Evolutionary conservation across 495 filamentous ascomycete species (phyloP).

Genomic region (Penicillium canescens): DNA sequence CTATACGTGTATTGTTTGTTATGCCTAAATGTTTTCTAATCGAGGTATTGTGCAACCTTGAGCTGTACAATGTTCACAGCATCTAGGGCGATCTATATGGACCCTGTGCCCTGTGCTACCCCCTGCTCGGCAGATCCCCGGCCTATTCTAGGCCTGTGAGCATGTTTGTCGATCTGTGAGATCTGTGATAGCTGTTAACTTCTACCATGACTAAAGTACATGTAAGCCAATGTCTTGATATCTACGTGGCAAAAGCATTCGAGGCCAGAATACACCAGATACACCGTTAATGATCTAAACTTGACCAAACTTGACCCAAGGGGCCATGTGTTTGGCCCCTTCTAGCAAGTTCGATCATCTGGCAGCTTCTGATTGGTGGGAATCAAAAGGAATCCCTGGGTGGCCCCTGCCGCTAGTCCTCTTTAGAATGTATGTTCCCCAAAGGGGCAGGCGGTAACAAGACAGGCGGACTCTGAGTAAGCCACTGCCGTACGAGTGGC

Average conservation of each 20-base stretch:
- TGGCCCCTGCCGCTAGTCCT: conserved; percentile 8
- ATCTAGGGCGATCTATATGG: background rate
- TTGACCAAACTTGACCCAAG: background rate
- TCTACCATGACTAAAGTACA: too few relatives aligned
- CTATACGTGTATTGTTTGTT: too few relatives aligned
- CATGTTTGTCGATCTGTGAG: background rate
- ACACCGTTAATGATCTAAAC: background rate
- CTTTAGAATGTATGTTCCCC: conserved; percentile 4
- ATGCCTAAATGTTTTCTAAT: too few relatives aligned
- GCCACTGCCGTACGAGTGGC: background rate
- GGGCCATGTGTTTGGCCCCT: conserved; percentile 18
- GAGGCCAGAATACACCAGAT: background rate
- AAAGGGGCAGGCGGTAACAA: conserved; percentile 30
- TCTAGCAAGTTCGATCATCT: conserved; percentile 36
- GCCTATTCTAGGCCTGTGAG: background rate
- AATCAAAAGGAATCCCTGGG: background rate
- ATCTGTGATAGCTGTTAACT: too few relatives aligned
- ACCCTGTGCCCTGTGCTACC: conserved; percentile 5
- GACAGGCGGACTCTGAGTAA: conserved; percentile 25
- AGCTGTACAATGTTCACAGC: too few relatives aligned
- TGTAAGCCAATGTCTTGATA: too few relatives aligned
- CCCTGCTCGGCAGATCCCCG: conserved; percentile 3
- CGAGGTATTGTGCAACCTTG: too few relatives aligned
- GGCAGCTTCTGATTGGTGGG: conserved; percentile 18
- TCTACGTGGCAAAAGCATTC: background rate